Evolutionary conservation across 371 early-diverging fungal genomes (phyloP).

Genomic region (Mucor saturninus): DNA sequence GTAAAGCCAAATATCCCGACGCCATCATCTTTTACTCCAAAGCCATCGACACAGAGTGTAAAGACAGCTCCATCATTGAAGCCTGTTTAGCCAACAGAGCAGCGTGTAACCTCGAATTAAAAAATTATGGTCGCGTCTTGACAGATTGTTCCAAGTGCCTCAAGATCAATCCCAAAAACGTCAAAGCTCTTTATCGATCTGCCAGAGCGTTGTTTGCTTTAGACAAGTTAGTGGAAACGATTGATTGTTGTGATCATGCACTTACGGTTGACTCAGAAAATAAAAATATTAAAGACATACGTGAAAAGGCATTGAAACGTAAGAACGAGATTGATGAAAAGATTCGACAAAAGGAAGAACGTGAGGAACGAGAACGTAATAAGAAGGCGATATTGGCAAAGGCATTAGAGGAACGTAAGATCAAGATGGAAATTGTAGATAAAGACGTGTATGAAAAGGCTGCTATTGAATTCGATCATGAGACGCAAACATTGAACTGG

Average conservation of each 20-base stretch:
- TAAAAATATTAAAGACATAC: conserved; percentile 55
- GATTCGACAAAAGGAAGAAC: conserved; percentile 47
- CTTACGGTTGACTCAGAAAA: conserved; percentile 76
- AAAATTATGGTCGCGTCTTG: conserved; percentile 76
- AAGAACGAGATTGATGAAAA: conserved; percentile 49
- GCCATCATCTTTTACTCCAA: conserved; percentile 89
- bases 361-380: conserved; percentile 54
- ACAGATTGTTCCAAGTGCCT: conserved; percentile 90
- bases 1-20: conserved; percentile 70
- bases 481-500: conserved; percentile 71
- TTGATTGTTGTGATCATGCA: conserved; percentile 82
- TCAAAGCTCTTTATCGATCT: conserved; percentile 93
- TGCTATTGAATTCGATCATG: conserved; percentile 70
- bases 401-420: conserved; percentile 60
- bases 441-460: conserved; percentile 47
- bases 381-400: conserved; percentile 47
- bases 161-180: conserved; percentile 75
- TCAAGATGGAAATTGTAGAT: conserved; percentile 55
- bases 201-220: conserved; percentile 80
- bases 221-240: conserved; percentile 82
- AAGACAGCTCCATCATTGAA: conserved; percentile 76
- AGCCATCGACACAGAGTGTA: conserved; percentile 82
- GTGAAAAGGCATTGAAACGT: conserved; percentile 45
- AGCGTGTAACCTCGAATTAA: conserved; percentile 88
- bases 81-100: conserved; percentile 89